Base-by-base conservation (phyloP, 805 yeast species). In the Metschnikowia orientalis region DNA sequence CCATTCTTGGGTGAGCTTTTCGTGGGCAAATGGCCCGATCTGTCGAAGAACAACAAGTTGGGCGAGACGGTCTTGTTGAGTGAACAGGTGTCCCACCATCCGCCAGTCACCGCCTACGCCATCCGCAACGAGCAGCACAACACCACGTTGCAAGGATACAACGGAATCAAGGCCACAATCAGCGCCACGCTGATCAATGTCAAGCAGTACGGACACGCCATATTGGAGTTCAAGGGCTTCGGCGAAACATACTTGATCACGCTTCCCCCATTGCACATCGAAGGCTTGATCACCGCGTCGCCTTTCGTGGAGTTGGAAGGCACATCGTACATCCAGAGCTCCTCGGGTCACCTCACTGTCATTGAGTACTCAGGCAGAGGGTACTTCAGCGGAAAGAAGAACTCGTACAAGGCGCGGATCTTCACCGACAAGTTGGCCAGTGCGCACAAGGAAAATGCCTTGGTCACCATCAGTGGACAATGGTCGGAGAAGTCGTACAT, bases 1-100 rank as follows among this genome's bases (percentile, higher is more conserved):
- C 98, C 98, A 27, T 90, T 92, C 53, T 67, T 92, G 44, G 98
- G 98, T 37, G 98, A 92, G 65, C 69, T 88, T 30, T 92, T 89
- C 51, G 83, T 86, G 23, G 97, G 96, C 29, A 79, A 81, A 51
- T 88, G 97, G 95, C 63, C 61, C 3, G 86, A 78, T 44, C 53
- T 55, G 29, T 54, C 75, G 17, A 42, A 52, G 10, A 73, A 71
- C 26, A 58, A 65, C 8, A 67, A 62, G 34, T 59, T 75, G 10
- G 95, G 95, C 25, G 94, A 85, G 41, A 84, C 95, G 16, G 61
- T 77, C 8, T 67, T 90, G 30, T 53, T 87, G 34, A 77, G 89
- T 43, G 98, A 92, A 61, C 98, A 92, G 62, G 97, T 92, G 9
- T 79, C 89, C 41, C 98, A 92, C 63, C 98, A 92, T 59, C 98